Percentiles rank a stretch among this genome's conserved stretches.
phyloP scores from a whole-genome alignment of 1,139 yeast genomes.

The Scheffersomyces lignicola region DNA sequence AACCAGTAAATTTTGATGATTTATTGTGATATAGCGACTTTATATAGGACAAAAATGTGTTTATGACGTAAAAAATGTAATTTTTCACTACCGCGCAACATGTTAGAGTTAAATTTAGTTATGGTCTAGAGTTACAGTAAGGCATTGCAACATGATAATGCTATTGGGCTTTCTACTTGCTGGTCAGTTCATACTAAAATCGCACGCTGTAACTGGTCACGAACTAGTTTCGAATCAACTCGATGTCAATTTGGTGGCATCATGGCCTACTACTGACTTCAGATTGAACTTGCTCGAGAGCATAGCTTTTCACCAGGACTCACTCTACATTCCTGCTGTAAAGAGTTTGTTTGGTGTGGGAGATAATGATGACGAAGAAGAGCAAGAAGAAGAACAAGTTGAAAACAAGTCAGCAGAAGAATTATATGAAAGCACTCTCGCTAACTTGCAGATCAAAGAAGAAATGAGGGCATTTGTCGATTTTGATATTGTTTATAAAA shows the following conservation, averaged over 20 bases:
- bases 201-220: too few species aligned
- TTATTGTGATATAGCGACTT: conserved; percentile 14
- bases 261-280: conserved; percentile 24
- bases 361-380: conserved; percentile 27
- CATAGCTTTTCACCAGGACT: conserved; percentile 46
- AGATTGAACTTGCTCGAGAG: conserved; percentile 56
- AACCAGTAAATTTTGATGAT: conserved; percentile 19
- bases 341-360: conserved; percentile 34
- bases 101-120: too few species aligned
- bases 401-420: too few species aligned
- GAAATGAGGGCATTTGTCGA: conserved; percentile 38
- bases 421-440: conserved; percentile 35
- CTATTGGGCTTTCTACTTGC: too few species aligned
- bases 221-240: conserved; percentile 6
- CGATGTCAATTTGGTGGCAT: conserved; percentile 14
- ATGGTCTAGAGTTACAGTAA: too few species aligned
- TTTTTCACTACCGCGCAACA: too few species aligned
- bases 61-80: too few species aligned
- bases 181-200: too few species aligned
- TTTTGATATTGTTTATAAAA: conserved; percentile 52
- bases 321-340: conserved; percentile 50
- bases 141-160: too few species aligned
- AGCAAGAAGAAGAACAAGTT: conserved; percentile 22
- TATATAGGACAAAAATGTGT: too few species aligned
- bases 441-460: conserved; percentile 22